Conservation (phyloP, 129 eudicot species). For the Flaveria linearis region DNA sequence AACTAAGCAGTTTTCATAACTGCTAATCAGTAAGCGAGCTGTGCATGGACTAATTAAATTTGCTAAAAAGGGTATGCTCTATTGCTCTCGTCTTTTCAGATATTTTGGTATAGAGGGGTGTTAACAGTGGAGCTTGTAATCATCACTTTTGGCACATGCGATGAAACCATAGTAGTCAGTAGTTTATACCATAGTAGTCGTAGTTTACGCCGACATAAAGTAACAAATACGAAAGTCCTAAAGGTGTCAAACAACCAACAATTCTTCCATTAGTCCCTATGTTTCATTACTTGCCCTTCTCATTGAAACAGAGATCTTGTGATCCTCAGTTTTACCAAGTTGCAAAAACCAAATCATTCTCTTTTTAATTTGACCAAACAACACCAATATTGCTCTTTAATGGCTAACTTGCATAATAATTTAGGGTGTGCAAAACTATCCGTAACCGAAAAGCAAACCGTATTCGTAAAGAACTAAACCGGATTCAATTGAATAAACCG, state of each 20-base stretch:
- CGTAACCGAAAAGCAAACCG: too few species aligned
- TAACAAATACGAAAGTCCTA: neutral
- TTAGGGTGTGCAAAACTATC: too few species aligned
- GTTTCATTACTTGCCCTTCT: constrained; percentile 15
- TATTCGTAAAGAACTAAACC: too few species aligned
- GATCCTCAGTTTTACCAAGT: constrained; percentile 17
- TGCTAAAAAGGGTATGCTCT: too few species aligned
- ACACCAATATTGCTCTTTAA: constrained; percentile 7
- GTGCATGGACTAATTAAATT: too few species aligned
- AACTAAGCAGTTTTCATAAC: too few species aligned
- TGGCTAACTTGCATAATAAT: too few species aligned
- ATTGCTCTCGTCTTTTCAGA: too few species aligned
- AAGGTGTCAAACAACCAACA: too few species aligned
- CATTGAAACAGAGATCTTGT: neutral
- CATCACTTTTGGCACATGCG: neutral
- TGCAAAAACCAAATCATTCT: neutral
- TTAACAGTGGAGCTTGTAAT: neutral
- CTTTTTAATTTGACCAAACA: constrained; percentile 1
- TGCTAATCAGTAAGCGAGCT: too few species aligned
- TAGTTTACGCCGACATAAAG: neutral
- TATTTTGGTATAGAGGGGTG: neutral
- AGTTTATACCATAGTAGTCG: neutral
- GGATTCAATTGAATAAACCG: too few species aligned
- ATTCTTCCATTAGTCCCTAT: neutral
- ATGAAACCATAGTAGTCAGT: too few species aligned